Evolutionary conservation across 345 rosid genomes (phyloP), one percentile per base, ranked within the genome.

Genomic region (Diplotaxis tenuifolia): DNA sequence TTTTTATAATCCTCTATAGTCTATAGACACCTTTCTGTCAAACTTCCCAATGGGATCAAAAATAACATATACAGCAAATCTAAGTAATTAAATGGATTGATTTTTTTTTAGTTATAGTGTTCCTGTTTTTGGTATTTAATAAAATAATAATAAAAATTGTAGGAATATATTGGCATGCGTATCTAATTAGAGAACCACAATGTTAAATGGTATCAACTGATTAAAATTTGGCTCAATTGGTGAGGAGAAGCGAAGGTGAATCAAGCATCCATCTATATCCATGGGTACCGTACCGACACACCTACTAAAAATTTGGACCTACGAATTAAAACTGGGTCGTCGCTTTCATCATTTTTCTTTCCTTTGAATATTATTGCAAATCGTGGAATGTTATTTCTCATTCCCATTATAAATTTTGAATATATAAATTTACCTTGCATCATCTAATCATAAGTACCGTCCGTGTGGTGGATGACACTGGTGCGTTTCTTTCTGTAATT

Each of bases 291-390:
- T 34, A 34, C 32, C 76, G 76, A 77, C 80, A 72, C 64, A 71
- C 62, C 52, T 66, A 72, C 67, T 60, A 77, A 77, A 71, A 72
- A 4, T 59, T 71, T 65, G 80, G 76, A 71, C 80, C 76, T 77
- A 77, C 77, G 56, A 57, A 65, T 76, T 76, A 23, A 65, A 27
- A 50, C 40, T 59, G 76, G 73, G 64, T 71, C 72, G 73, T 66
- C 76, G 73, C 61, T 77, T 66, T 77, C 80, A 77, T 76, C 75
- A 70, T 65, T 47, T 76, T 29, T 32, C 19, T 47, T 57, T 56
- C 55, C 36, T 56, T 70, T n/a, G 16, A 45, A 29, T 53, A 68
- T 25, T 40, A 75, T 68, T n/a, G 34, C 60, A 18, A 15, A 58
- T 55, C 36, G 36, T 40, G 42, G 10, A 36, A 53, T 68, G 56